Percentiles rank a stretch among this genome's conserved stretches.
These are phyloP conservation scores for Starmerella sirachaensis DNA, from an alignment of 805 yeast genomes.

Conservation along the genomic window DNA sequence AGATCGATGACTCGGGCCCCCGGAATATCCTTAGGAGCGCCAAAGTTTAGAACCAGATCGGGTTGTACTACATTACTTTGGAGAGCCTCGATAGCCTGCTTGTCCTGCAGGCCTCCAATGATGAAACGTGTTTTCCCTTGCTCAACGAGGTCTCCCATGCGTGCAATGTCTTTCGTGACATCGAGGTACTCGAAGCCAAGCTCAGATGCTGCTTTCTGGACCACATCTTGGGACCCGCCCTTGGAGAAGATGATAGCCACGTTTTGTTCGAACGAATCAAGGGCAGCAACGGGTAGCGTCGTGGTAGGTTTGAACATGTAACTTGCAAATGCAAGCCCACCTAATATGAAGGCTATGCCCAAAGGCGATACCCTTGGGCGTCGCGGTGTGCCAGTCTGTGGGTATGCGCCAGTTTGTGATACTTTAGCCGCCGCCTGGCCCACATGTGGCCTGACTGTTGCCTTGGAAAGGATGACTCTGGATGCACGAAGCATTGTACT, in stretches of 20 bases:
- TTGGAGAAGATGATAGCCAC: slow-evolving; percentile 20
- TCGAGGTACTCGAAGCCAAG: slow-evolving; percentile 15
- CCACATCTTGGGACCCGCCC: slow-evolving; percentile 18
- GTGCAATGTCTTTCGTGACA: slow-evolving; percentile 2
- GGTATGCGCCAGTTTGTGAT: neutral
- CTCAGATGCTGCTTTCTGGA: slow-evolving; percentile 9
- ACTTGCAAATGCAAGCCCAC: slow-evolving; percentile 20
- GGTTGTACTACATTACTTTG: slow-evolving; percentile 19
- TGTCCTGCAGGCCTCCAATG: slow-evolving; percentile 15
- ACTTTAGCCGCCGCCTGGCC: neutral
- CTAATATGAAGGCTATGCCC: slow-evolving; percentile 18
- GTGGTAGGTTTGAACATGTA: slow-evolving; percentile 20
- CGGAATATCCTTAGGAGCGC: neutral
- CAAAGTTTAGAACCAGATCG: slow-evolving; percentile 19
- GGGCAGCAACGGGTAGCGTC: slow-evolving; percentile 18
- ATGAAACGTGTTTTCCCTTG: slow-evolving; percentile 18
- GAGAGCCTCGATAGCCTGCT: slow-evolving; percentile 3
- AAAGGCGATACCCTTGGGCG: slow-evolving; percentile 9
- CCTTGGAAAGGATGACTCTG: slow-evolving; percentile 1
- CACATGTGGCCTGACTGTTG: slow-evolving; percentile 8
- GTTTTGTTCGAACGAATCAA: slow-evolving; percentile 21
- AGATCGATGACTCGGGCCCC: slow-evolving; percentile 6
- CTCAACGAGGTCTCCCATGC: slow-evolving; percentile 15
- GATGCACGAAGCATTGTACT: slow-evolving; percentile 11
- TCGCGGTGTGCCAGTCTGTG: neutral